Evolutionary conservation across 2,329 filamentous ascomycete genomes (phyloP).

Genomic region (Scytalidium sp.): DNA sequence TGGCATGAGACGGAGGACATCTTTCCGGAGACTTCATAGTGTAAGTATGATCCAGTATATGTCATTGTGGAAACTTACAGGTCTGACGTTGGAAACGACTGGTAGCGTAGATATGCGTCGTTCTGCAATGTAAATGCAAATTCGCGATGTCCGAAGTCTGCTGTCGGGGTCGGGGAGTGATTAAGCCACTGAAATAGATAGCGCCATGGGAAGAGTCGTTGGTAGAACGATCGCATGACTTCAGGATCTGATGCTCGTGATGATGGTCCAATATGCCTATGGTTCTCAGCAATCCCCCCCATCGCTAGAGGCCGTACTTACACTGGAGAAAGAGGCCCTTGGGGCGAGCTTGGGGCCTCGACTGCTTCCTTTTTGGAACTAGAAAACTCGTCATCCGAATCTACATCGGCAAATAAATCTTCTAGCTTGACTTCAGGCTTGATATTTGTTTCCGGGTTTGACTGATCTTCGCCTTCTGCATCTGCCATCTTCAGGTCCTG

Average conservation of each 20-base stretch:
- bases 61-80: conserved; percentile 36
- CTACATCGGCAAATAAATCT: conserved; percentile 55
- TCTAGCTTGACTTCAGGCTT: conserved; percentile 53
- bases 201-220: conserved; percentile 91
- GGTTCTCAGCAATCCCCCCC: conserved; percentile 15
- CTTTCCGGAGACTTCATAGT: conserved; percentile 70
- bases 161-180: conserved; percentile 79
- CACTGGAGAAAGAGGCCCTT: conserved; percentile 40
- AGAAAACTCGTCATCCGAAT: conserved; percentile 61
- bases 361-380: conserved; percentile 38
- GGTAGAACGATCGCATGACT: conserved; percentile 90
- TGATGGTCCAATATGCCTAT: conserved; percentile 31
- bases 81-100: conserved; percentile 70
- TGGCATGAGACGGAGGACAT: conserved; percentile 83
- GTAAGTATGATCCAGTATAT: conserved; percentile 14
- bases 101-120: conserved; percentile 89
- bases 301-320: conserved; percentile 25
- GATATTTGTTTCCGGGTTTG: conserved; percentile 12
- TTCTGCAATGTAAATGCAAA: conserved; percentile 95
- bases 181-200: conserved; percentile 98
- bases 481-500: conserved; percentile 23
- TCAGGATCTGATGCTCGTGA: conserved; percentile 68
- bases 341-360: conserved; percentile 40
- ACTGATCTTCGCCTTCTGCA: conserved; percentile 8
- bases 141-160: conserved; percentile 89